Conservation (phyloP, 192 early-diverging fungal genomes). For the Backusella tuberculispora region DNA sequence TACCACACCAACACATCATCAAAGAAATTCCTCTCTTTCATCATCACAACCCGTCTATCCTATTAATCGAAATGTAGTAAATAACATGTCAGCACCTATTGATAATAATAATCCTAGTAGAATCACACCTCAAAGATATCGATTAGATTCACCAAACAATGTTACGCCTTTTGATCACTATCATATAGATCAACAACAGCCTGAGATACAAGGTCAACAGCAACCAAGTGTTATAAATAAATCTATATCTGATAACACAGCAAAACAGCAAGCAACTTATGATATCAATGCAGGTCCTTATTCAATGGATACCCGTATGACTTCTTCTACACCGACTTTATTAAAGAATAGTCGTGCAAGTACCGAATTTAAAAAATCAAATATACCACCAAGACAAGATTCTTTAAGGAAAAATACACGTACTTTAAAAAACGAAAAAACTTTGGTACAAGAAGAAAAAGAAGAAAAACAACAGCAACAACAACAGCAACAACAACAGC, state of each 20-base stretch:
- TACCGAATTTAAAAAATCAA: not conserved
- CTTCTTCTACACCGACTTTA: not conserved
- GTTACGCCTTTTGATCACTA: too few species aligned
- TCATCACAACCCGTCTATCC: not conserved
- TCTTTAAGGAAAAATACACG: conserved; percentile 1
- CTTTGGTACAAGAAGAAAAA: not conserved
- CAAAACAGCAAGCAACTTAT: not conserved
- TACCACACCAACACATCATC: not conserved
- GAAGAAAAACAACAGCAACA: not conserved
- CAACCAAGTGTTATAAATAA: not conserved
- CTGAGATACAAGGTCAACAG: not conserved
- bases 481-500: too few species aligned
- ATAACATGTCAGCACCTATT: not conserved
- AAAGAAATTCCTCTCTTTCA: conserved; percentile 12
- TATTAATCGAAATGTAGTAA: not conserved
- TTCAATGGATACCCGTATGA: conserved; percentile 10
- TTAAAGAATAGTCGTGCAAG: not conserved
- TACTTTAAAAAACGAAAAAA: not conserved
- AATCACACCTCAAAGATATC: not conserved
- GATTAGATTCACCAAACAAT: too few species aligned
- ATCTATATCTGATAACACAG: conserved; percentile 8
- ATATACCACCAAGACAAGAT: conserved; percentile 25
- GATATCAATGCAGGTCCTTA: not conserved
- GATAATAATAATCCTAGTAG: not conserved
- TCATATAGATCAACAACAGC: conserved; percentile 5